These are phyloP conservation scores for Camellia oleifera DNA, from an alignment of 179 eudicot genomes.

Conservation along the genomic window DNA sequence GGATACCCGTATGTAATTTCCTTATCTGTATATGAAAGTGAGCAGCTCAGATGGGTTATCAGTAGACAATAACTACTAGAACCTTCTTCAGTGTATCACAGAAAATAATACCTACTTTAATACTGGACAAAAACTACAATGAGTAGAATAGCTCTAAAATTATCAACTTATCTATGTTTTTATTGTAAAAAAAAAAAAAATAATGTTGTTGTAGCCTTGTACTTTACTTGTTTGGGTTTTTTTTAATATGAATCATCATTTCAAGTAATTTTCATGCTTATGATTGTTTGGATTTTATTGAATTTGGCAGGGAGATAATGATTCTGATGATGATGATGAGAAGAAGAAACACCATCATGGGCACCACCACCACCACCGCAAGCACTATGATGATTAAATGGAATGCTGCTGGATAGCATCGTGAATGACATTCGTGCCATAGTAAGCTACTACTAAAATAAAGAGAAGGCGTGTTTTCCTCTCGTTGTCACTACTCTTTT, in stretches of 20 bases:
- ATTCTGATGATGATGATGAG: slow-evolving; percentile 43
- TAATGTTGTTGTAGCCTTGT: neutral
- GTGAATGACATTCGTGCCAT: slow-evolving; percentile 13
- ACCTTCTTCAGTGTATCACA: too few relatives aligned
- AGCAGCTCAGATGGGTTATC: neutral
- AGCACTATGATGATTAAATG: slow-evolving; percentile 54
- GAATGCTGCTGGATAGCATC: slow-evolving; percentile 11
- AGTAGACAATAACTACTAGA: neutral
- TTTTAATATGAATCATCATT: neutral
- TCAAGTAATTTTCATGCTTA: too few relatives aligned
- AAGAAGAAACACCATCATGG: slow-evolving; percentile 37
- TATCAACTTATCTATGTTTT: neutral
- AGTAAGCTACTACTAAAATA: slow-evolving; percentile 14
- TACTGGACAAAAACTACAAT: too few relatives aligned
- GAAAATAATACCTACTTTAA: too few relatives aligned
- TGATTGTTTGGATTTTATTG: neutral
- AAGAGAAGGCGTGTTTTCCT: slow-evolving; percentile 11
- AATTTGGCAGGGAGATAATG: slow-evolving; percentile 43
- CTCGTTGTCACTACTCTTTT: neutral
- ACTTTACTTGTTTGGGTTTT: neutral
- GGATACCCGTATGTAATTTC: neutral
- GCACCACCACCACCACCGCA: slow-evolving; percentile 62
- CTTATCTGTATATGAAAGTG: neutral
- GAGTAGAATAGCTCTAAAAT: neutral
- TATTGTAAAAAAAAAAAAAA: neutral